Evolutionary conservation across 164 flowering plant species (phyloP).

Genomic region (Nelumbo lutea): DNA sequence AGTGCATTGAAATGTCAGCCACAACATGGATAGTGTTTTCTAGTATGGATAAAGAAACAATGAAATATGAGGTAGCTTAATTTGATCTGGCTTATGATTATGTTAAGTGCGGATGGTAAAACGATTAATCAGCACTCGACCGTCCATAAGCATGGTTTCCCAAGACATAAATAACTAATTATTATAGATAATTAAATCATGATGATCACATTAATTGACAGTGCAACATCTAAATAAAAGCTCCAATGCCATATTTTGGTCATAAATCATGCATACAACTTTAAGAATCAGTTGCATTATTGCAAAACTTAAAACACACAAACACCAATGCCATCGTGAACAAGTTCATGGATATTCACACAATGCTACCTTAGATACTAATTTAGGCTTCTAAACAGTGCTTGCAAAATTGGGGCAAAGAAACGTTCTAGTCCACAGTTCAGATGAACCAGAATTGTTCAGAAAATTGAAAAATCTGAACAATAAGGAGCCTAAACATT

Average conservation of each 20-base stretch:
- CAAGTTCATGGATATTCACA: too few species aligned
- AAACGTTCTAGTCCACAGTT: too few species aligned
- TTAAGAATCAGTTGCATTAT: background rate
- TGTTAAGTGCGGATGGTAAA: constrained; percentile 13
- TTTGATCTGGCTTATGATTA: constrained; percentile 1
- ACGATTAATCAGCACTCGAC: constrained; percentile 7
- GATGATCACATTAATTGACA: background rate
- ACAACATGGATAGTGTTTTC: background rate
- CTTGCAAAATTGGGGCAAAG: too few species aligned
- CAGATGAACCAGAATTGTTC: background rate
- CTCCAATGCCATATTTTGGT: background rate
- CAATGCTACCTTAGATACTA: too few species aligned
- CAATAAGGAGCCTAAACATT: too few species aligned
- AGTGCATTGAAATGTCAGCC: background rate
- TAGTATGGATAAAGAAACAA: background rate
- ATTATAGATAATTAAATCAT: background rate
- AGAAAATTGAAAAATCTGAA: background rate
- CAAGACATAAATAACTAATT: background rate
- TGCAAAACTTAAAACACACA: too few species aligned
- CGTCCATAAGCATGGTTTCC: constrained; percentile 3
- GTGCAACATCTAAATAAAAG: background rate
- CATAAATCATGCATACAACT: background rate
- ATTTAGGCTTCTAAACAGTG: too few species aligned
- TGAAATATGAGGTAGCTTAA: background rate
- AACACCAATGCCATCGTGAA: too few species aligned